phyloP scores from a whole-genome alignment of 108 stramenopile species.

The Conticribra weissflogii region DNA sequence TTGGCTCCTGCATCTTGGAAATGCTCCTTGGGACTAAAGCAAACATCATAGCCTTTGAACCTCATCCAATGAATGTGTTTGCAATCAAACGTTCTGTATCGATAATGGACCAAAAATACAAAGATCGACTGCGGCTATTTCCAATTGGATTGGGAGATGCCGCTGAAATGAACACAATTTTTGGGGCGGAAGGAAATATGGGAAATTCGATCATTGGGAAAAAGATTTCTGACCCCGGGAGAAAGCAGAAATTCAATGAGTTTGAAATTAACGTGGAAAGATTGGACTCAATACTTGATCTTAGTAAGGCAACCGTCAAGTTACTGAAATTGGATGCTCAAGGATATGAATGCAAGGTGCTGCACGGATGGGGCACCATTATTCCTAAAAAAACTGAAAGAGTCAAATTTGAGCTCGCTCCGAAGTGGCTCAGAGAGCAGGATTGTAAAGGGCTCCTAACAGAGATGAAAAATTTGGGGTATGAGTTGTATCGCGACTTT shows the following conservation, averaged over 20 bases:
- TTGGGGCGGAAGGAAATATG: constrained; percentile 12
- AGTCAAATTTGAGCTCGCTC: constrained; percentile 23
- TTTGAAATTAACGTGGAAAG: constrained; percentile 16
- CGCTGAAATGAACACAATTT: constrained; percentile 1
- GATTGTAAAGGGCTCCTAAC: constrained; percentile 13
- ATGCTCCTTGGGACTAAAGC: constrained; percentile 46
- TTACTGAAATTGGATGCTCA: constrained; percentile 46
- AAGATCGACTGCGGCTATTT: constrained; percentile 24
- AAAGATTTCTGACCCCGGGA: constrained; percentile 9
- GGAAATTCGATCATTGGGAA: constrained; percentile 30
- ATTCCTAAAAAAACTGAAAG: constrained; percentile 25
- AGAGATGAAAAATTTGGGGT: background rate
- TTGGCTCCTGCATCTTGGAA: constrained; percentile 45
- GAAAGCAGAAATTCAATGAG: constrained; percentile 12
- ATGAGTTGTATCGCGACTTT: background rate
- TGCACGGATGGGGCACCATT: constrained; percentile 26
- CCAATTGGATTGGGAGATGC: constrained; percentile 20
- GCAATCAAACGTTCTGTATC: background rate
- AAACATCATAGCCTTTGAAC: constrained; percentile 45
- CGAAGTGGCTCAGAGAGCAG: constrained; percentile 8
- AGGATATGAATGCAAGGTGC: constrained; percentile 32
- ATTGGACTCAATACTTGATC: constrained; percentile 16
- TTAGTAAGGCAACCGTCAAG: background rate
- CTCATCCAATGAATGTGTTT: constrained; percentile 38
- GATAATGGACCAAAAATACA: constrained; percentile 1